Percentiles rank a stretch among this genome's conserved stretches.
Conservation (phyloP, 1,284 basidiomycete genomes). For the Ganoderma boninense region DNA sequence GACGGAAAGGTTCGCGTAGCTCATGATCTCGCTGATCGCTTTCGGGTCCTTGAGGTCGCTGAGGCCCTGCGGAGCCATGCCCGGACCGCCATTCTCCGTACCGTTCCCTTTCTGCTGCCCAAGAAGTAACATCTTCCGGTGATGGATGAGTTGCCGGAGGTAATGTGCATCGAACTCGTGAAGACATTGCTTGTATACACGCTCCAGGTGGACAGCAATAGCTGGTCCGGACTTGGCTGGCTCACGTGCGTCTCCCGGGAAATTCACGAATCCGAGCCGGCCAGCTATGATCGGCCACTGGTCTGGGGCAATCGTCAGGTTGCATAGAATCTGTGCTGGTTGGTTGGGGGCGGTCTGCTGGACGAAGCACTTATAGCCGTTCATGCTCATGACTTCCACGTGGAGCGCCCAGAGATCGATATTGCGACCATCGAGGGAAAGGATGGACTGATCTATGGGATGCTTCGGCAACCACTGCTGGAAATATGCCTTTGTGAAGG, state of each 20-base stretch:
- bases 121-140: conserved; percentile 20
- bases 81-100: conserved; percentile 7
- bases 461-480: conserved; percentile 54
- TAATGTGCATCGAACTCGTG: conserved; percentile 65
- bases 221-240: conserved; percentile 66
- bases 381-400: conserved; percentile 58
- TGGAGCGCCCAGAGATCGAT: conserved; percentile 70
- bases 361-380: background rate
- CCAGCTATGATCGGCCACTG: conserved; percentile 72
- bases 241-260: conserved; percentile 62
- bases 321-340: background rate
- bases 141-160: conserved; percentile 38
- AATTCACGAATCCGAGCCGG: conserved; percentile 67
- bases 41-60: conserved; percentile 36
- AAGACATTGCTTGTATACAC: conserved; percentile 68
- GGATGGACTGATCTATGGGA: conserved; percentile 48
- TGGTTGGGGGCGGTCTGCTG: background rate
- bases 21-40: conserved; percentile 51
- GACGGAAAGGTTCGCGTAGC: conserved; percentile 51
- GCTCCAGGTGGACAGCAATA: conserved; percentile 64
- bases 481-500: conserved; percentile 62
- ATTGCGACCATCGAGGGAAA: conserved; percentile 56
- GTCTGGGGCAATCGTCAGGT: conserved; percentile 46
- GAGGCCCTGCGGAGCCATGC: conserved; percentile 6
- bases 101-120: conserved; percentile 18